Conservation (phyloP, 495 filamentous ascomycete species). For the Hamigera avellanea region DNA sequence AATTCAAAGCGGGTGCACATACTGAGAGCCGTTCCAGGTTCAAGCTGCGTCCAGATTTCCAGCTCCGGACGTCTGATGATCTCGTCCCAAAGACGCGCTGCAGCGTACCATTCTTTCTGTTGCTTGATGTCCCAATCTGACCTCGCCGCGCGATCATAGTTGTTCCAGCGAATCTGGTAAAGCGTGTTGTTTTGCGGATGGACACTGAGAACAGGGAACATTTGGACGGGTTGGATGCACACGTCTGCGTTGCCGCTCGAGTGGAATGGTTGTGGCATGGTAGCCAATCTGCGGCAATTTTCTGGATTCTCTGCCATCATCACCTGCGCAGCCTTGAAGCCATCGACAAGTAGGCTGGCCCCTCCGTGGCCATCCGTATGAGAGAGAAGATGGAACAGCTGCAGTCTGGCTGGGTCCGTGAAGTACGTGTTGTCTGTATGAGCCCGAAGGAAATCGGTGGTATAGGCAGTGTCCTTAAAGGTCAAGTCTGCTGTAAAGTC, state of each 20-base stretch:
- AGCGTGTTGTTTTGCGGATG: slow-evolving; percentile 26
- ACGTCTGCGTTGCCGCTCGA: slow-evolving; percentile 76
- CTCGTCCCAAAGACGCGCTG: slow-evolving; percentile 53
- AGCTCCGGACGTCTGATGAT: slow-evolving; percentile 41
- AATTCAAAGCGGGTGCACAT: slow-evolving; percentile 14
- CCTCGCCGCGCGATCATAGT: slow-evolving; percentile 62
- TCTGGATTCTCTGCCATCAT: slow-evolving; percentile 35
- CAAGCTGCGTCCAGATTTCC: slow-evolving; percentile 65
- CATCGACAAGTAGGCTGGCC: slow-evolving; percentile 68
- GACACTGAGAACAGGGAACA: slow-evolving; percentile 52
- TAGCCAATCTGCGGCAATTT: slow-evolving; percentile 40
- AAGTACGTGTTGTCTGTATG: slow-evolving; percentile 97
- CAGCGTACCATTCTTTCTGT: slow-evolving; percentile 59
- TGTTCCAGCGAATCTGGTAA: slow-evolving; percentile 79
- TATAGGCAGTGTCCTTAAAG: slow-evolving; percentile 90
- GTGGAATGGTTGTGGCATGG: slow-evolving; percentile 52
- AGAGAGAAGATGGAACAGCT: slow-evolving; percentile 80
- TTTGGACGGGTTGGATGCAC: slow-evolving; percentile 55
- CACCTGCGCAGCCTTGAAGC: slow-evolving; percentile 55
- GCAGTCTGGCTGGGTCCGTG: slow-evolving; percentile 76
- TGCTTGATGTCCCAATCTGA: slow-evolving; percentile 23
- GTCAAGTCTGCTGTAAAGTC: slow-evolving; percentile 85
- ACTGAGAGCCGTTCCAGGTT: slow-evolving; percentile 71
- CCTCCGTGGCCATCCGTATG: slow-evolving; percentile 59
- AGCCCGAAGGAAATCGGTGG: slow-evolving; percentile 56